These are phyloP conservation scores for Salvia splendens DNA, from an alignment of 257 asterid species.

Conservation along the genomic window DNA sequence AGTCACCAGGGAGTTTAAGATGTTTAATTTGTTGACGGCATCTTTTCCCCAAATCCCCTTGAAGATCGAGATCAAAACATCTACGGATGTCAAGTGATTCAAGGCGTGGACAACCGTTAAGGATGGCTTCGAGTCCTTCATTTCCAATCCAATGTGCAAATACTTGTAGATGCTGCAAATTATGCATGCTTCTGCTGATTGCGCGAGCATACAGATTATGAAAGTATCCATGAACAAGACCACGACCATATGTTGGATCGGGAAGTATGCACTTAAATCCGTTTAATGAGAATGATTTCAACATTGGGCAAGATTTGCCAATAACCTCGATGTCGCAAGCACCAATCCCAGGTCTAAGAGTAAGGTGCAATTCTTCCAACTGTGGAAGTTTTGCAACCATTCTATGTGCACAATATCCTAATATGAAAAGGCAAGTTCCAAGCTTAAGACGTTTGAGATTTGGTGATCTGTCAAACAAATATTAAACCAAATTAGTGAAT, in stretches of 20 bases:
- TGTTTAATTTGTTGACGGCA: not conserved
- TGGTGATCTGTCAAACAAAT: conserved; percentile 41
- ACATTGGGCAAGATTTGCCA: conserved; percentile 42
- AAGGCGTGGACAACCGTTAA: no score
- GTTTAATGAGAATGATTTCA: conserved; percentile 34
- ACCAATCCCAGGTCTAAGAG: not conserved
- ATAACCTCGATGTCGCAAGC: conserved; percentile 29
- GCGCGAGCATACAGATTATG: no score
- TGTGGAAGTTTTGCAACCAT: conserved; percentile 42
- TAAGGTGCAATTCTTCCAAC: conserved; percentile 58
- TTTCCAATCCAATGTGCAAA: not conserved
- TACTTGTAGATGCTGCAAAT: no score
- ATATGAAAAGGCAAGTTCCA: conserved; percentile 26
- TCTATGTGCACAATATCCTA: conserved; percentile 25
- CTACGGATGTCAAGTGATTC: no score
- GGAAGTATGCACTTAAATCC: no score
- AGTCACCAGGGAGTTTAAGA: not conserved
- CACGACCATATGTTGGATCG: not conserved
- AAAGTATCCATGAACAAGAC: not conserved
- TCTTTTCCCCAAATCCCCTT: not conserved
- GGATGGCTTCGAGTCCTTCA: no score
- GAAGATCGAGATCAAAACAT: no score
- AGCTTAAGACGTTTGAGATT: conserved; percentile 47
- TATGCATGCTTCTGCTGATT: no score
- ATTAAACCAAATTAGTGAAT: not conserved